Base-by-base conservation (phyloP, 2,329 filamentous ascomycete genomes). In the Aureobasidium sp. region DNA sequence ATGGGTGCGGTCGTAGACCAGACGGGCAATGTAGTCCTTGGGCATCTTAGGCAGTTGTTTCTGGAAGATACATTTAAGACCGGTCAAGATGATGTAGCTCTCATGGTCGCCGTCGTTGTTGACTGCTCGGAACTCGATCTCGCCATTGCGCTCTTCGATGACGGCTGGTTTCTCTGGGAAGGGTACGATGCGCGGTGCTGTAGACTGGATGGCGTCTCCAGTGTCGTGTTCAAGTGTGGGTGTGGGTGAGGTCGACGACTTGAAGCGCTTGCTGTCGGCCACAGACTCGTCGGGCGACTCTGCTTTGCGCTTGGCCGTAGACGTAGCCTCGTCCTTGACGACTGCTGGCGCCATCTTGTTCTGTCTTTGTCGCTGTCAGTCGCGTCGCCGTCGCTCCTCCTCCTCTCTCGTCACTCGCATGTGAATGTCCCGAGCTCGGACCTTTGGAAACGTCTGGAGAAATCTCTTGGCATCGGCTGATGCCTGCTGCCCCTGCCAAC, bases 1-100 rank as follows among this genome's bases (percentile, higher is more conserved):
- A 78, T 99, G 94, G 6, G 93, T 96, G 59, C 94, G 87, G 75
- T 99, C 94, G 77, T 99, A 99, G 63, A 99, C 94, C 8, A 99
- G 85, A 43, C 94, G 89, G 4, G 94, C 94, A 69, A 99, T 97
- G 74, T 99, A 99, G 72, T 97, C 94, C 75, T 97, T 97, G 15
- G 94, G 94, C 94, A 99, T 99, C 76, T 97, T 97, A 0, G 94
- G 94, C 6, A 99, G 81, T 72, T 99, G 94, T 70, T 97, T 97
- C 74, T 99, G 94, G 71, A 99, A 97, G 67, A 99, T 95, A 72
- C 92, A 96, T 74, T 97, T 99, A 61, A 99, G 81, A 15, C 94
- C 94, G 0, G 93, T 97, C 63, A 99, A 81, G 69, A 99, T 95
- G 71, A 97, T 95, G 67, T 92, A 87, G 71, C 90, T 95, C 71